These are phyloP conservation scores for Exobasidium cylindrosporum DNA, from an alignment of 1,284 basidiomycete species.

Conservation along the genomic window DNA sequence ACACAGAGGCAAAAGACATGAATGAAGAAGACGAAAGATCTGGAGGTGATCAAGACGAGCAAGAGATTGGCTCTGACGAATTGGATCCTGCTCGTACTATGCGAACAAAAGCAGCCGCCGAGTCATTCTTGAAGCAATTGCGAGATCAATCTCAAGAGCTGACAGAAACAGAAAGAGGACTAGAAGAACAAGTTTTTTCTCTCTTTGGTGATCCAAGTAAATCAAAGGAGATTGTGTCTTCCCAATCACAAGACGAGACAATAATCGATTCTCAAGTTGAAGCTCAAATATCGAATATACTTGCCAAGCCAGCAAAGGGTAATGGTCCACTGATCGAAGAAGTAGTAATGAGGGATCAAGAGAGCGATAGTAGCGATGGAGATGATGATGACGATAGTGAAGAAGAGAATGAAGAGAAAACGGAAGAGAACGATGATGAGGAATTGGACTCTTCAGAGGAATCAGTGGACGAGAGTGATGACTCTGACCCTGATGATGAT, in stretches of 20 bases:
- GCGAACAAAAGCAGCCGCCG: background rate
- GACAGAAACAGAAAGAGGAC: background rate
- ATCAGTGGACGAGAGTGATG: no score
- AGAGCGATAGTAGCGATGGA: background rate
- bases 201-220: background rate
- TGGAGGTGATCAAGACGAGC: background rate
- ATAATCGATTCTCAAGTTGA: background rate
- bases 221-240: background rate
- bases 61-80: background rate
- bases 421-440: background rate
- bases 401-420: background rate
- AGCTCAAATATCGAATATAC: background rate
- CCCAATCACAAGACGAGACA: background rate
- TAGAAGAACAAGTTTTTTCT: slow-evolving; percentile 3
- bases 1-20: background rate
- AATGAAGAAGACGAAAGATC: slow-evolving; percentile 2
- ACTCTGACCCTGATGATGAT: no score
- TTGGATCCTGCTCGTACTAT: background rate
- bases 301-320: background rate
- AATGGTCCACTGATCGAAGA: slow-evolving; percentile 1
- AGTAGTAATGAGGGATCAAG: background rate
- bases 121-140: background rate
- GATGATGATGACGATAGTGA: background rate
- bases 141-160: background rate
- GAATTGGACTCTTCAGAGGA: background rate